Evolutionary conservation across 2,329 filamentous ascomycete genomes (phyloP), one percentile per base, ranked within the genome.

Genomic region (Hypoxylon sp.): DNA sequence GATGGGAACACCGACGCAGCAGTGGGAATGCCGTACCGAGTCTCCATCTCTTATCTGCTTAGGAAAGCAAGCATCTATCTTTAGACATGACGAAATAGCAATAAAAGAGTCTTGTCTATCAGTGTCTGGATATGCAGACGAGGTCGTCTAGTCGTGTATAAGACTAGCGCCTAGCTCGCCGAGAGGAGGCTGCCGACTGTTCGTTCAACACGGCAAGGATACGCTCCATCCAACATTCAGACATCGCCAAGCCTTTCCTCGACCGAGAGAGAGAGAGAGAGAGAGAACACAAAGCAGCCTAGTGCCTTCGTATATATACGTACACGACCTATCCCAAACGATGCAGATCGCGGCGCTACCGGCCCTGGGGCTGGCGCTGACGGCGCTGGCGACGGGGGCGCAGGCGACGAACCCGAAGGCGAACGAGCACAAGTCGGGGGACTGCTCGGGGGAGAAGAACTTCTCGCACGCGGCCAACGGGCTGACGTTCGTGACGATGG

Each of bases 371-470:
- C 9, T 33, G 13, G 4, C 33, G 11, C 21, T 45, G 24, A 15
- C 21, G 26, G 31, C 26, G 6, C 42, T 46, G 15, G 8, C 27
- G 17, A n/a, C 26, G 6, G 27, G 17, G 15, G 42, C 33, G 4
- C 20, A 26, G 15, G 42, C 42, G 17, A 46, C 26, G 42, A 46
- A 33, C 42, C 42, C 17, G 7, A 46, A 46, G 17, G 42, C 42
- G 3, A 46, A 46, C 42, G 42, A 46, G 42, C n/a, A 46, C 26
- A 33, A 31, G 23, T 46, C 17, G 9, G 17, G 1, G 7, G 26
- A 21, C 42, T 46, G 42, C 42, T 46, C 42, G 24, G 42, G 42
- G 9, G 42, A 46, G 9, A 17, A 20, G 42, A 46, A 46, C 26
- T 46, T 21, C 17, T 13, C 6, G 42, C 42, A 45, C 42, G 42